Evolutionary conservation across 345 rosid genomes (phyloP), one percentile per base, ranked within the genome.

Genomic region (Syzygium grande): DNA sequence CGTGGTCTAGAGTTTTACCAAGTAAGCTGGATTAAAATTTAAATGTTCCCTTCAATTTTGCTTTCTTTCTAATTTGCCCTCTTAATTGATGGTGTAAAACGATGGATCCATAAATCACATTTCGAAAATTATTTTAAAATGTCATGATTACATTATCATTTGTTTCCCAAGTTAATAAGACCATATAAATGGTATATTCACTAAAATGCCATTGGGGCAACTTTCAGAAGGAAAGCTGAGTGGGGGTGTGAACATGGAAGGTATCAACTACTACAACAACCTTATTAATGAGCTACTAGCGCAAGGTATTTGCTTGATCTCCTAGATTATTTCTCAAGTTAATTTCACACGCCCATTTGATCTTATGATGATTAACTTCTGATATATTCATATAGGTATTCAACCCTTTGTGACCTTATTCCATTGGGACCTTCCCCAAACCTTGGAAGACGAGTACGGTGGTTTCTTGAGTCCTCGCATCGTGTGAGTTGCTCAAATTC

Each of bases 1-100:
- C 94, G 21, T 92, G 94, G 94, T 56, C 93, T 9, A 88, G 94
- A 56, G 86, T 92, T 49, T 56, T 92, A 25, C 94, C 92, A 46
- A 88, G 93, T 92, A 80, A 55, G 61, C 4, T 29, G 21, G 6
- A 41, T 46, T 27, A 21, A 21, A 2, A 17, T 46, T 52, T 30
- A 34, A 7, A 10, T 34, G 16, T 43, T 9, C 23, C 85, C 22
- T 21, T 11, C 14, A 83, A 79, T 25, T 34, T n/a, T 30, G 30
- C 4, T 38, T 11, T 30, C 25, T 27, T 17, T 34, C 54, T 51
- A 1, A 84, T 27, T 30, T 52, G 54, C 46, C 11, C 34, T 3
- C 13, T 15, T 23, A 89, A n/a, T 88, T 5, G 7, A 6, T 43
- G 90, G 16, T 68, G 68, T 84, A 63, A 29, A 91, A 29, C 7